phyloP scores from a whole-genome alignment of 2,329 filamentous ascomycete species.

The Pleurostoma richardsiae region DNA sequence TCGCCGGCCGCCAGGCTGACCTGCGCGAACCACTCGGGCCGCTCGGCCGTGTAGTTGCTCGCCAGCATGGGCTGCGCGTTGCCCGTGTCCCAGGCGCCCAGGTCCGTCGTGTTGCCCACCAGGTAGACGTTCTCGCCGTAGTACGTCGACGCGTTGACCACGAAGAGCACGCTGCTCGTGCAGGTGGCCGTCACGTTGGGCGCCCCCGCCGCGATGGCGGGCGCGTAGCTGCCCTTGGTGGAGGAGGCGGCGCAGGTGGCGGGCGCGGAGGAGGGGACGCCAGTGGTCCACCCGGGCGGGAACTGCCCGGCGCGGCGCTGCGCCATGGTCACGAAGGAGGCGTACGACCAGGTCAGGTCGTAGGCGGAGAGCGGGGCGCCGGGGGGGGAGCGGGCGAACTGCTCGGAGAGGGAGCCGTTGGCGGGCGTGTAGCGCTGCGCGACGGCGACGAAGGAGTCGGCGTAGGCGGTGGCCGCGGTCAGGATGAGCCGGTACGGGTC shows the following conservation, averaged over 20 bases:
- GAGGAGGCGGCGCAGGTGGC: constrained; percentile 17
- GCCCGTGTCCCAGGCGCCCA: constrained; percentile 36
- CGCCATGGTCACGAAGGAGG: constrained; percentile 40
- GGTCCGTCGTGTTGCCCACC: constrained; percentile 31
- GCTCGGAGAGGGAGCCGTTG: constrained; percentile 42
- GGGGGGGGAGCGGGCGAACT: constrained; percentile 35
- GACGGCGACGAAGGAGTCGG: constrained; percentile 47
- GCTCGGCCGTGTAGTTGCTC: constrained; percentile 31
- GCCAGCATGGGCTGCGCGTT: constrained; percentile 32
- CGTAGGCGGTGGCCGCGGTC: constrained; percentile 43
- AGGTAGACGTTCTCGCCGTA: constrained; percentile 43
- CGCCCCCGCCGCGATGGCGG: constrained; percentile 27
- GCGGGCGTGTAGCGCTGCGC: constrained; percentile 40
- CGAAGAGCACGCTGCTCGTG: constrained; percentile 33
- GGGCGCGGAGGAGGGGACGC: constrained; percentile 15
- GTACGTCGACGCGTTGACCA: constrained; percentile 38
- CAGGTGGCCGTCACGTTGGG: constrained; percentile 23
- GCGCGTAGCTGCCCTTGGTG: constrained; percentile 21
- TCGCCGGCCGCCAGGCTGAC: constrained; percentile 33
- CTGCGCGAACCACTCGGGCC: constrained; percentile 38
- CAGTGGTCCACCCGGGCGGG: constrained; percentile 20
- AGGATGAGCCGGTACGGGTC: constrained; percentile 34
- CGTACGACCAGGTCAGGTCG: constrained; percentile 49
- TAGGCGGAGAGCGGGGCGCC: constrained; percentile 34
- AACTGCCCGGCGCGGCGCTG: constrained; percentile 30